Conservation (phyloP, 768 basidiomycete genomes). For the Naganishia antarctica region DNA sequence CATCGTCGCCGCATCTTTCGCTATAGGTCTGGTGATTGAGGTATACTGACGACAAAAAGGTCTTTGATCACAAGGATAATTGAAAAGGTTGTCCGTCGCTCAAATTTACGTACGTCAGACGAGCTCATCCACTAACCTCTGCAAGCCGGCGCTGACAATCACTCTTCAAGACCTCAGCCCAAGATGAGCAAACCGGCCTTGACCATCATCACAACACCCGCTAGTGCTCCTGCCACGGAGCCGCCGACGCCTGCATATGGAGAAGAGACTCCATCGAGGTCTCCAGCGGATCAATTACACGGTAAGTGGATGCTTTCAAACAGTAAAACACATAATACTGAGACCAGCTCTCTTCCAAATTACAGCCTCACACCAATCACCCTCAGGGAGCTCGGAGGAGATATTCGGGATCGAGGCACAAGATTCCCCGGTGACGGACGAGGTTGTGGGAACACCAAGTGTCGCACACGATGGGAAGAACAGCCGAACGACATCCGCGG, state of each 20-base stretch:
- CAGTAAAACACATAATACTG: neutral
- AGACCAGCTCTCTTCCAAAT: neutral
- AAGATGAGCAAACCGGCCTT: constrained; percentile 10
- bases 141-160: too few species aligned
- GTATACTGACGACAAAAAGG: too few species aligned
- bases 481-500: neutral
- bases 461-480: neutral
- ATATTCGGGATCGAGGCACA: neutral
- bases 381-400: neutral
- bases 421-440: neutral
- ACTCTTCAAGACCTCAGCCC: neutral
- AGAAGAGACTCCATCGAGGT: neutral
- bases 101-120: too few species aligned
- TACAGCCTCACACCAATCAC: neutral
- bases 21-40: too few species aligned
- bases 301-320: neutral
- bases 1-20: too few species aligned
- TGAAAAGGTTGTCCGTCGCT: too few species aligned
- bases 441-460: constrained; percentile 5
- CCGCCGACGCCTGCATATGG: neutral
- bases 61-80: too few species aligned
- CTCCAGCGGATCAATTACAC: neutral
- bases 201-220: constrained; percentile 15
- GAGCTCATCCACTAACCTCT: too few species aligned
- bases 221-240: constrained; percentile 4